These are phyloP conservation scores for Cladosporium velox DNA, from an alignment of 2,329 filamentous ascomycete genomes.

Conservation along the genomic window DNA sequence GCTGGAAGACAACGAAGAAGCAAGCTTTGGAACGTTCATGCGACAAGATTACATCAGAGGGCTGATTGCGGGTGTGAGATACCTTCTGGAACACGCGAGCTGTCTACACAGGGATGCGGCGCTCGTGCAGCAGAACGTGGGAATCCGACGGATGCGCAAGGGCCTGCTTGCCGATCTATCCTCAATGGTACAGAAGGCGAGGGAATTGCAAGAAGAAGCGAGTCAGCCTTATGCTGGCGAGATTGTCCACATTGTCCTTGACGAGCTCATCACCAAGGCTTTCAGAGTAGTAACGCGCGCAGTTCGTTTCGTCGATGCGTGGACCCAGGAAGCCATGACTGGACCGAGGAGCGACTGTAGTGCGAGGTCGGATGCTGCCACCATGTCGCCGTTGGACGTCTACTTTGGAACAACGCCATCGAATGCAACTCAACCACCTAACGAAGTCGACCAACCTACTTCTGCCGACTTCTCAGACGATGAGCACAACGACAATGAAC, in stretches of 20 bases:
- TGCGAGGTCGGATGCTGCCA: conserved; percentile 1
- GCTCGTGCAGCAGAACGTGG: conserved; percentile 73
- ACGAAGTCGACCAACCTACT: not conserved
- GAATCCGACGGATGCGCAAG: conserved; percentile 78
- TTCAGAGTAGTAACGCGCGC: conserved; percentile 93
- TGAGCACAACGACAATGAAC: not conserved
- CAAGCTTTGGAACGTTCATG: conserved; percentile 75
- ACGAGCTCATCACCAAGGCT: conserved; percentile 90
- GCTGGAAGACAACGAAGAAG: conserved; percentile 65
- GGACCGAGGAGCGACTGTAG: not conserved
- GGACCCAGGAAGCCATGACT: conserved; percentile 49
- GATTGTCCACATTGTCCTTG: conserved; percentile 73
- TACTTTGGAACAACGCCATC: conserved; percentile 6
- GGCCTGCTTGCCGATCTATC: conserved; percentile 87
- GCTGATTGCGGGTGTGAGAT: conserved; percentile 89
- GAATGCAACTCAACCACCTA: not conserved
- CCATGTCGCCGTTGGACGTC: conserved; percentile 11
- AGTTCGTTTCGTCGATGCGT: conserved; percentile 83
- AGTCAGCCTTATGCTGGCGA: conserved; percentile 54
- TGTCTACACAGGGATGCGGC: conserved; percentile 81
- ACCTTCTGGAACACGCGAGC: conserved; percentile 81
- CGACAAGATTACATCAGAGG: conserved; percentile 94
- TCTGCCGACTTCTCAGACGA: conserved; percentile 1
- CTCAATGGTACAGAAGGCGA: conserved; percentile 83
- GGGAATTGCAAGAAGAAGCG: conserved; percentile 76